Conservation (phyloP, 2,329 filamentous ascomycete genomes). For the Ambrosiella cleistominuta region DNA sequence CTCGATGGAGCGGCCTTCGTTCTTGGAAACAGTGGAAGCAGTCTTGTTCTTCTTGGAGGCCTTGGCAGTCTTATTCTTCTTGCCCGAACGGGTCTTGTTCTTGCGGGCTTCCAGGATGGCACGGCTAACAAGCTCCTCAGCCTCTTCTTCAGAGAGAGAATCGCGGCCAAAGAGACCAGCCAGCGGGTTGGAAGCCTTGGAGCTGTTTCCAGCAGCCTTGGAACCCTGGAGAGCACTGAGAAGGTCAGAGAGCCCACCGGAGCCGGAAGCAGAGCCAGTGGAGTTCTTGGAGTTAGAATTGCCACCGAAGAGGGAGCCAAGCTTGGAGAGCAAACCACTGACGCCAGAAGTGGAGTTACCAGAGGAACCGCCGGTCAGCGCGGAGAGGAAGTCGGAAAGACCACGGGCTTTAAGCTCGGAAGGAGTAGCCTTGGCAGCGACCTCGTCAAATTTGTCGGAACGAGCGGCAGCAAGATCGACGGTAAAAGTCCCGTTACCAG, state of each 20-base stretch:
- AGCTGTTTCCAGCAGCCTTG: neutral
- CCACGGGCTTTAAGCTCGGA: constrained; percentile 1
- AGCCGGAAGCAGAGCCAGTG: neutral
- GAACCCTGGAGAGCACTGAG: neutral
- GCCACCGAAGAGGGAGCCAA: neutral
- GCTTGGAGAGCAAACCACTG: neutral
- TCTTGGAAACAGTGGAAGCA: neutral
- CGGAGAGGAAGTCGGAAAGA: neutral
- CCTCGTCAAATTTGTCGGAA: constrained; percentile 14
- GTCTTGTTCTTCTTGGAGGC: neutral
- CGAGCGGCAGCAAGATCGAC: constrained; percentile 14
- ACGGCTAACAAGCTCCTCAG: neutral
- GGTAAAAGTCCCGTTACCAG: constrained; percentile 16
- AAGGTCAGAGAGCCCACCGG: neutral
- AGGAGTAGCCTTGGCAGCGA: constrained; percentile 14
- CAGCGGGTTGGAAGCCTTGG: neutral
- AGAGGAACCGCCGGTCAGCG: neutral
- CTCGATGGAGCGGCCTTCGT: neutral
- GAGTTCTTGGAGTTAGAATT: neutral
- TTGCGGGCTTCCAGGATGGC: constrained; percentile 4
- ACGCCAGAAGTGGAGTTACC: neutral
- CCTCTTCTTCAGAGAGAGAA: neutral
- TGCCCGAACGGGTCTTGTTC: neutral
- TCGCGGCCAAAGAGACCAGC: neutral
- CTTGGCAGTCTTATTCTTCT: neutral